Percentiles rank a stretch among this genome's conserved stretches.
Conservation (phyloP, 495 filamentous ascomycete genomes). For the Penicillium odoratum region DNA sequence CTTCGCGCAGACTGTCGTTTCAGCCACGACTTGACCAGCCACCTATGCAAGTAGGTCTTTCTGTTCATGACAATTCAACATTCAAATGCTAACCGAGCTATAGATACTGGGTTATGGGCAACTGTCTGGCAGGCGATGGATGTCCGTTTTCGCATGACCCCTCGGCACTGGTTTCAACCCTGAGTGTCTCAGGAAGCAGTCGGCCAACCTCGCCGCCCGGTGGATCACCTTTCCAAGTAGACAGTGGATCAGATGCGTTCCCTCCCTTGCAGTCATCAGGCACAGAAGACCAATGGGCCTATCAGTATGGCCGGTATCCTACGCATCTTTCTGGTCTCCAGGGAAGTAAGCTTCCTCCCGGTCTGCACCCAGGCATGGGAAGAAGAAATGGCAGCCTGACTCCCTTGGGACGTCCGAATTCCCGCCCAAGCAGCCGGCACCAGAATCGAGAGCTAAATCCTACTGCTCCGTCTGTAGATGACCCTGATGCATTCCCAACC, state of each 20-base stretch:
- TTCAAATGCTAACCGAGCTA: constrained; percentile 6
- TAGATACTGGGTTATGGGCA: constrained; percentile 96
- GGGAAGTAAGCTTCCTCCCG: constrained; percentile 30
- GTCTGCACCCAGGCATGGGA: constrained; percentile 39
- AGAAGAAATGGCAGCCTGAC: constrained; percentile 52
- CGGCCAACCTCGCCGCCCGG: constrained; percentile 38
- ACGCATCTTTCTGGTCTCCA: constrained; percentile 30
- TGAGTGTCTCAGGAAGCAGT: constrained; percentile 62
- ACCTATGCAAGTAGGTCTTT: constrained; percentile 91
- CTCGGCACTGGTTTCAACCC: constrained; percentile 67
- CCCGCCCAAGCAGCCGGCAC: constrained; percentile 84
- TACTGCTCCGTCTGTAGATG: constrained; percentile 78
- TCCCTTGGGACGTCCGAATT: constrained; percentile 60
- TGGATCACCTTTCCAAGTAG: constrained; percentile 69
- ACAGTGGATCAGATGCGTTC: constrained; percentile 75
- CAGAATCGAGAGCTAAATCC: constrained; percentile 67
- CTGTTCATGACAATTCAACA: too few relatives aligned
- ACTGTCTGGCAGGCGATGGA: constrained; percentile 89
- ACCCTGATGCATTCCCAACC: constrained; percentile 93
- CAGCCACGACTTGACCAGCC: constrained; percentile 91
- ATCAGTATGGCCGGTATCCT: constrained; percentile 46
- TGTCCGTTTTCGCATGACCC: constrained; percentile 99
- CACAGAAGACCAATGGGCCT: constrained; percentile 59
- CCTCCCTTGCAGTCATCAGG: constrained; percentile 64
- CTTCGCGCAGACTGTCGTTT: constrained; percentile 94